Evolutionary conservation across 2,329 filamentous ascomycete genomes (phyloP).

Genomic region (Fusarium cyanostomum): DNA sequence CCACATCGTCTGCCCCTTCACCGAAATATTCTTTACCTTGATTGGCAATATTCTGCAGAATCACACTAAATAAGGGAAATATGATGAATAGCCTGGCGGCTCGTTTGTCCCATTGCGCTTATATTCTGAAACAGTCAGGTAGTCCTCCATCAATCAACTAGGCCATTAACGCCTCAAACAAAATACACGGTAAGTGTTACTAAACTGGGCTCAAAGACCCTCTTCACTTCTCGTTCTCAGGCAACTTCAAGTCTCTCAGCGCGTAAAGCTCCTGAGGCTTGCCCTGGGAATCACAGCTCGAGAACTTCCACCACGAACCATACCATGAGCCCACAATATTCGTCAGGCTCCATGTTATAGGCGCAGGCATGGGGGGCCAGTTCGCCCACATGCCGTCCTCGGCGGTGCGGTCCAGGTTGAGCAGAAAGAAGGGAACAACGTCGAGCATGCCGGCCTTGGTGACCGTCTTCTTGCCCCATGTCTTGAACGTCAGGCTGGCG

Average conservation of each 20-base stretch:
- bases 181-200: neutral
- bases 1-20: too few relatives aligned
- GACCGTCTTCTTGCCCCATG: conserved; percentile 71
- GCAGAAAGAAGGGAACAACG: conserved; percentile 71
- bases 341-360: conserved; percentile 67
- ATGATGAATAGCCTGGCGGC: neutral
- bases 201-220: neutral
- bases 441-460: conserved; percentile 67
- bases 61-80: too few relatives aligned
- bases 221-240: neutral
- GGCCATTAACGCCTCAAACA: conserved; percentile 4
- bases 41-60: too few relatives aligned
- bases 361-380: conserved; percentile 72
- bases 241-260: conserved; percentile 42
- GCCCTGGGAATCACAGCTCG: conserved; percentile 66
- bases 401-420: conserved; percentile 68
- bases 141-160: neutral
- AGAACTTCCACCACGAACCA: conserved; percentile 70
- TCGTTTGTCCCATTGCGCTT: neutral
- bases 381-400: conserved; percentile 69
- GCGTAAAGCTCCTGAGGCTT: conserved; percentile 64
- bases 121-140: conserved; percentile 1
- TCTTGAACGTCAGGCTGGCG: conserved; percentile 63
- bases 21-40: too few relatives aligned
- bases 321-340: conserved; percentile 67